Evolutionary conservation across 192 early-diverging fungal species (phyloP).

Genomic region (Podila horticola): DNA sequence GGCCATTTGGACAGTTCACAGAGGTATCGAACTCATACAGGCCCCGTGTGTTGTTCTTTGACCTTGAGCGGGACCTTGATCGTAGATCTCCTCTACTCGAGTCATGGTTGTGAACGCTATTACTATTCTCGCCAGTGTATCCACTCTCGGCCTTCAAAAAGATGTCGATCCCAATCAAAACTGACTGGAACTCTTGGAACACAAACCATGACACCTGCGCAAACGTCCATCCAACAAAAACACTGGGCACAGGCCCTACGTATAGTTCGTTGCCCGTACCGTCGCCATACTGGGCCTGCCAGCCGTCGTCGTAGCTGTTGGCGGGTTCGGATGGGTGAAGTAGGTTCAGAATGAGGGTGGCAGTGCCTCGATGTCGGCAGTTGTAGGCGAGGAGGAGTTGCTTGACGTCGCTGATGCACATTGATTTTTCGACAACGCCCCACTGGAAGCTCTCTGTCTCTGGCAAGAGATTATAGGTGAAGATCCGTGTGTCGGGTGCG

Average conservation of each 20-base stretch:
- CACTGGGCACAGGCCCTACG: conserved; percentile 55
- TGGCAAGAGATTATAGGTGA: conserved; percentile 69
- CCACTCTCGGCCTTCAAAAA: conserved; percentile 14
- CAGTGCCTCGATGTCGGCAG: conserved; percentile 64
- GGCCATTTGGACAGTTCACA: conserved; percentile 5
- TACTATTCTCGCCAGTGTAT: neutral
- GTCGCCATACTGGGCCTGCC: conserved; percentile 78
- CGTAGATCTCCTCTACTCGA: neutral
- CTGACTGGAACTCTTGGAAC: conserved; percentile 43
- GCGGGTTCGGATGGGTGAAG: conserved; percentile 64
- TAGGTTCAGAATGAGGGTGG: conserved; percentile 72
- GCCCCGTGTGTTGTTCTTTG: neutral
- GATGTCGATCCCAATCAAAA: conserved; percentile 45
- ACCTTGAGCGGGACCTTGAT: neutral
- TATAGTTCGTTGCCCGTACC: conserved; percentile 76
- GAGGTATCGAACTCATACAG: neutral
- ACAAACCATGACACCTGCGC: conserved; percentile 63
- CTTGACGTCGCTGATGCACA: conserved; percentile 61
- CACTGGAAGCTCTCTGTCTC: conserved; percentile 72
- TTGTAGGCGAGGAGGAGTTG: conserved; percentile 65
- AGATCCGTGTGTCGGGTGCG: conserved; percentile 67
- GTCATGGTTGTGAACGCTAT: conserved; percentile 19
- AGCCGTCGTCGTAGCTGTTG: conserved; percentile 65
- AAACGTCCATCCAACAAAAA: conserved; percentile 71
- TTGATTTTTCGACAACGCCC: conserved; percentile 58